Base-by-base conservation (phyloP, 139 green algal genomes). In the Chlamydomonas eustigma region DNA sequence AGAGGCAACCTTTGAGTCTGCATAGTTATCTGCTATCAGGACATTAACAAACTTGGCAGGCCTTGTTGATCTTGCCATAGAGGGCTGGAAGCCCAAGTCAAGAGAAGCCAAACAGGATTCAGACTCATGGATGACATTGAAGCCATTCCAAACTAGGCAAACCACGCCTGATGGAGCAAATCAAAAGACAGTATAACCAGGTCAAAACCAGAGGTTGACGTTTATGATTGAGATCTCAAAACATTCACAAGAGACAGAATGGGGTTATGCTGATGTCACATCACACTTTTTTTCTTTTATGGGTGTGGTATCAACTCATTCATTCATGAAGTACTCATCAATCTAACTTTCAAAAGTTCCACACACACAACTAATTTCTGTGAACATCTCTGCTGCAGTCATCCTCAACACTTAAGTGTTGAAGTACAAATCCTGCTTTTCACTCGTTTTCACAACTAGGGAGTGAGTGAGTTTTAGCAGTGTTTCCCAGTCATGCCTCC, bases 71-170 rank as follows among this genome's bases (percentile, higher is more conserved):
- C 37, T 37, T n/a, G 76, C 68, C 25, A 37, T 64, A 39, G 66
- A 78, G 8, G 69, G 75, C 50, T 63, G 65, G 70, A 99, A 97
- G 77, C 96, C 96, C 24, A 99, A 80, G 86, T 99, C 96, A 58
- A 99, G 80, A 0, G 91, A 95, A 1, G 88, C 96, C 32, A 98
- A 92, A 24, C 89, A 83, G 0, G 86, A 90, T 1, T 95, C 96
- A 4, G 81, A 79, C 78, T 96, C 91, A 71, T 99, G 96, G 44
- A 99, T 86, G 68, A 99, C 84, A 75, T 98, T 98, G 87, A 95
- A 97, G 65, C 95, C 94, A 70, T 97, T 97, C 95, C 95, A 98
- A 33, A 77, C 95, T 24, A 91, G 86, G 39, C 78, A 88, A 58
- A 99, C 89, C 50, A 98, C 90, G 28, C 85, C 86, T 64, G 80